Conservation (phyloP, 768 basidiomycete species). For the Lactifluus pinguis region DNA sequence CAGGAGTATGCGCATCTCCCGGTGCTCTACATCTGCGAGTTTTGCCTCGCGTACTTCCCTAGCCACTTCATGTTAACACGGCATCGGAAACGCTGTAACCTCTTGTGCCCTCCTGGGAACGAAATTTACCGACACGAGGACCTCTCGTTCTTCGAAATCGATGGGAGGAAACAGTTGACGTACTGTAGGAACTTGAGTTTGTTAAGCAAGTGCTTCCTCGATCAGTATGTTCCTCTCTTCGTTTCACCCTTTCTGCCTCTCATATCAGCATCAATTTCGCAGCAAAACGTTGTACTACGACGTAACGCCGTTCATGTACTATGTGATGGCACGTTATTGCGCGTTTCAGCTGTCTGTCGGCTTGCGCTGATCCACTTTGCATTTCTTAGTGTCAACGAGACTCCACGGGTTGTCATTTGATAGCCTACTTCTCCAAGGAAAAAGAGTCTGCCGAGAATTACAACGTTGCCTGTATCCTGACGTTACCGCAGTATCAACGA, state of each 20-base stretch:
- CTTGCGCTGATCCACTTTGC: neutral
- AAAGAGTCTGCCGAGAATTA: conserved; percentile 97
- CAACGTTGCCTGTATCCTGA: conserved; percentile 97
- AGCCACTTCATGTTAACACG: conserved; percentile 85
- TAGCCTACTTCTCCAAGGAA: conserved; percentile 99
- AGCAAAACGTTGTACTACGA: conserved; percentile 99
- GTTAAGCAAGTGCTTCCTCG: conserved; percentile 95
- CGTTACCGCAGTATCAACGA: conserved; percentile 96
- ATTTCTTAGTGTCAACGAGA: conserved; percentile 65
- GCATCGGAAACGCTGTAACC: conserved; percentile 84
- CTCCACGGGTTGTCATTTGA: conserved; percentile 82
- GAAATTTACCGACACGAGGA: conserved; percentile 98
- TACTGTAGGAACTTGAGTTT: conserved; percentile 97
- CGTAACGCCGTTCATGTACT: conserved; percentile 99
- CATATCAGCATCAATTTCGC: conserved; percentile 1
- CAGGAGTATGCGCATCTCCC: conserved; percentile 96
- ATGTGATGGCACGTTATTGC: conserved; percentile 73
- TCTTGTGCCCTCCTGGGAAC: conserved; percentile 94
- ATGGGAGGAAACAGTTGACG: conserved; percentile 89
- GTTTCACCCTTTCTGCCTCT: neutral
- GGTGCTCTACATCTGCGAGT: conserved; percentile 95
- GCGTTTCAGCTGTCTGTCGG: neutral
- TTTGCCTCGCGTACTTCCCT: conserved; percentile 90
- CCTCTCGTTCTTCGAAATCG: conserved; percentile 96
- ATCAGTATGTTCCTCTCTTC: conserved; percentile 59